Evolutionary conservation across 768 basidiomycete genomes (phyloP), one percentile per base, ranked within the genome.

Genomic region (Lactifluus pinguis): DNA sequence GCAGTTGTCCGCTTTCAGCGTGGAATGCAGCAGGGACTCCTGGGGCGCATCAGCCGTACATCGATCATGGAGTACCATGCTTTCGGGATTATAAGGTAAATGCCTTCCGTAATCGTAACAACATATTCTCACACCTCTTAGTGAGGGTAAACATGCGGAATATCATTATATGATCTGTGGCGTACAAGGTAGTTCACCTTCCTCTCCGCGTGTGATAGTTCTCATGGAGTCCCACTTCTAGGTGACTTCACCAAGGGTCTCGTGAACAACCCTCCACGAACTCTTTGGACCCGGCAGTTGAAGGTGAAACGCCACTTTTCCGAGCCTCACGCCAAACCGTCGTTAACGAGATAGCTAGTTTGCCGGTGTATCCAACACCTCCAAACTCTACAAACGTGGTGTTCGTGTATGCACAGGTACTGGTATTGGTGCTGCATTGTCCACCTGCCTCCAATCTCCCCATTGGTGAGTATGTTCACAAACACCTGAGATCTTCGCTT

Each of bases 11-110:
- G 74, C 29, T 77, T 77, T 65, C 66, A 75, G 63, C 74, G 76
- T 38, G 76, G 76, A 19, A 76, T 78, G 75, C 76, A 77, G 62
- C 76, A 78, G 49, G 76, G 77, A n/a, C 71, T 78, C 39, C 68
- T 78, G 5, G 74, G 72, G 6, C 73, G 77, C 11, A 72, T 78
- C 62, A 74, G 74, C 42, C 74, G 75, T 29, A 71, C 72, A 2
- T 66, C 74, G 2, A 69, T 76, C 48, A 70, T 75, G 75, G 76
- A 78, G 62, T 79, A 79, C 65, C 77, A 79, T 55, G 75, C 77
- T 10, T 78, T 78, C 61, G 77, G 76, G 32, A 74, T 73, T 57
- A 71, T 78, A 51, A 72, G 71, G 73, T 72, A 60, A 61, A 69
- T 68, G 14, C 11, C 19, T 8, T 3, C 8, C 21, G 48, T 10